These are phyloP conservation scores for Clarireedia monteithiana DNA, from an alignment of 2,329 filamentous ascomycete species.

Conservation along the genomic window DNA sequence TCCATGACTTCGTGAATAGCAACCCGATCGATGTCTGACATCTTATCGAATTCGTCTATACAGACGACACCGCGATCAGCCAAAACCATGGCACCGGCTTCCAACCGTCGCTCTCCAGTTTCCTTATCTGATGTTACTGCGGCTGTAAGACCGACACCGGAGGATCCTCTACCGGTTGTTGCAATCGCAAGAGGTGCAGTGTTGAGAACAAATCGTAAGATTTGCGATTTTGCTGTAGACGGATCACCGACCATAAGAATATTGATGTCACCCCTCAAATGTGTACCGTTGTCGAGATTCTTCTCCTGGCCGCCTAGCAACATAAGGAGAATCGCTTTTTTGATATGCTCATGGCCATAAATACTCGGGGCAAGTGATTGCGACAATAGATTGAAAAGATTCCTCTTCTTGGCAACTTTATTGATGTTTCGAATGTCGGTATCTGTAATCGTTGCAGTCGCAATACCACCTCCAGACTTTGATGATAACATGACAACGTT, in stretches of 20 bases:
- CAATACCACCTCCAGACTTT: conserved; percentile 90
- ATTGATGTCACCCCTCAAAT: conserved; percentile 97
- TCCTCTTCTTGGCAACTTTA: conserved; percentile 90
- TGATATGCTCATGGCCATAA: conserved; percentile 94
- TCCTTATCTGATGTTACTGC: conserved; percentile 96
- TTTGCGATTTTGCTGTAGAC: conserved; percentile 96
- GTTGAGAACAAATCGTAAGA: conserved; percentile 93
- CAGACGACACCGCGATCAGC: conserved; percentile 95
- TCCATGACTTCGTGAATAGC: conserved; percentile 99
- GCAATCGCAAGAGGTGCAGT: conserved; percentile 94
- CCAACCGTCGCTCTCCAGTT: conserved; percentile 86
- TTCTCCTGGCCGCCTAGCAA: conserved; percentile 95
- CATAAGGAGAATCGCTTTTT: conserved; percentile 95
- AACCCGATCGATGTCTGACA: conserved; percentile 96
- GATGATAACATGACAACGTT: conserved; percentile 92
- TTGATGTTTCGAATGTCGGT: conserved; percentile 98
- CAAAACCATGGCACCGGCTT: conserved; percentile 98
- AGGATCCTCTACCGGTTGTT: conserved; percentile 92
- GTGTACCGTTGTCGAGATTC: conserved; percentile 95
- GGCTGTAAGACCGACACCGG: conserved; percentile 93
- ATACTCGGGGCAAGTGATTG: conserved; percentile 95
- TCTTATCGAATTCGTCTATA: conserved; percentile 99
- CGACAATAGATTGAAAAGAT: conserved; percentile 84
- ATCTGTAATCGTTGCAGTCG: conserved; percentile 86
- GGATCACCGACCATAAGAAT: conserved; percentile 99